Evolutionary conservation across 2,329 filamentous ascomycete genomes (phyloP), one percentile per base, ranked within the genome.

Genomic region (Spiromastix sp.): DNA sequence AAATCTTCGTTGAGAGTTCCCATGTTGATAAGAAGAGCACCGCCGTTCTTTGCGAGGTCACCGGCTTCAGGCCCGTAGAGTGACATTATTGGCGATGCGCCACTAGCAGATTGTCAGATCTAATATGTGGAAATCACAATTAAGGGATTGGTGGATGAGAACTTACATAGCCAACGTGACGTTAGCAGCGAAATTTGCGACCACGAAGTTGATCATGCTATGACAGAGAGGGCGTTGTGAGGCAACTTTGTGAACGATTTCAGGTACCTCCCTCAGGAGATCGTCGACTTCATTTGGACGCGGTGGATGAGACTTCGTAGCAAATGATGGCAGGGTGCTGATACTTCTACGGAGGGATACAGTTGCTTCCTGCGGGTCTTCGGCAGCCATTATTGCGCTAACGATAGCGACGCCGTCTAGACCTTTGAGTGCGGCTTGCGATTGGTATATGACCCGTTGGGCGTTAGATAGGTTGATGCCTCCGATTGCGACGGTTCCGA

Each of bases 201-300:
- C 89, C 0, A 96, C 89, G 34, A 87, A 70, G 56, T 96, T 96
- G 35, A 91, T 96, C 85, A 96, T 96, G 61, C 94, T 95, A 62
- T 96, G 89, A 33, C 81, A 82, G 15, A 96, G 69, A 0, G 87
- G 86, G 38, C 73, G 79, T 28, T 61, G 67, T 2, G 66, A 56
- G 4, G 73, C 73, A 31, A 94, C 71, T 4, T 68, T 66, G 40
- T 64, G 66, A 28, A 93, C 66, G 12, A 82, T 60, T 3, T 48
- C 38, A 2, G 64, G 60, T 4, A 66, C 54, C 18, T 56, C 48
- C n/a, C 51, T 42, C 5, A 60, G 21, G 25, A 67, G 37, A 4
- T 44, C 38, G 12, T 47, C 41, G 12, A 43, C 43, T 13, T 59
- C 51, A 13, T 47, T 50, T 29, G 43, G 44, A 4, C 49, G 48